Percentiles rank a stretch among this genome's conserved stretches.
Conservation (phyloP, 2,329 filamentous ascomycete species). For the Fusarium humuli region DNA sequence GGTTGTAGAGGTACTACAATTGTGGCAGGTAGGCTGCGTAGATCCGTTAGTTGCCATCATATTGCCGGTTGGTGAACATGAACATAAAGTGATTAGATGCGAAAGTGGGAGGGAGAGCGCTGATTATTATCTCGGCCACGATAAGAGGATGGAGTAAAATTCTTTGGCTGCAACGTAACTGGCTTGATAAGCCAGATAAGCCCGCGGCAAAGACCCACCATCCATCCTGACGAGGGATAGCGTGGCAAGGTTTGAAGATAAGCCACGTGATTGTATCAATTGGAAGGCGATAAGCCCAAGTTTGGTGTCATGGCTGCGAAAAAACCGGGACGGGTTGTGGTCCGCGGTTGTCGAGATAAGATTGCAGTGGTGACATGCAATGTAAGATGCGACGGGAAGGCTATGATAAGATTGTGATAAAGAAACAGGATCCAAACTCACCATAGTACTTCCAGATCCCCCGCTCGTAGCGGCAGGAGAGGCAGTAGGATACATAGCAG, state of each 20-base stretch:
- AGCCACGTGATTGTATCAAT: constrained; percentile 49
- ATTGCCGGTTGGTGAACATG: constrained; percentile 51
- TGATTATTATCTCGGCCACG: constrained; percentile 53
- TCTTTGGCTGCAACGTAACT: constrained; percentile 48
- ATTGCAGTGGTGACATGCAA: constrained; percentile 24
- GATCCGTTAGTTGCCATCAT: constrained; percentile 70
- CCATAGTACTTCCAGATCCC: constrained; percentile 55
- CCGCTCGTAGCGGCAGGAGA: constrained; percentile 57
- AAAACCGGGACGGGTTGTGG: constrained; percentile 14
- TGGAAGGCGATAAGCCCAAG: constrained; percentile 37
- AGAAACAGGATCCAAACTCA: constrained; percentile 47
- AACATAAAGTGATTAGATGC: constrained; percentile 44
- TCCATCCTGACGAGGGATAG: constrained; percentile 40
- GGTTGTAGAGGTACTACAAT: constrained; percentile 94
- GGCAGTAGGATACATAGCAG: constrained; percentile 46
- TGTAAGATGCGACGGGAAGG: constrained; percentile 7
- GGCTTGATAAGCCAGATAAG: constrained; percentile 54
- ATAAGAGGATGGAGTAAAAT: constrained; percentile 56
- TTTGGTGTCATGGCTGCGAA: constrained; percentile 6
- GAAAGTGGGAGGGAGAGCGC: constrained; percentile 47
- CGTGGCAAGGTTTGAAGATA: constrained; percentile 37
- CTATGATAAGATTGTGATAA: constrained; percentile 26
- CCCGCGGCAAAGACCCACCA: constrained; percentile 35
- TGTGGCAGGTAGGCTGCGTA: constrained; percentile 93
- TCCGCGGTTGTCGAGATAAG: constrained; percentile 18